These are phyloP conservation scores for Myxozyma udenii DNA, from an alignment of 805 yeast species.

Conservation along the genomic window DNA sequence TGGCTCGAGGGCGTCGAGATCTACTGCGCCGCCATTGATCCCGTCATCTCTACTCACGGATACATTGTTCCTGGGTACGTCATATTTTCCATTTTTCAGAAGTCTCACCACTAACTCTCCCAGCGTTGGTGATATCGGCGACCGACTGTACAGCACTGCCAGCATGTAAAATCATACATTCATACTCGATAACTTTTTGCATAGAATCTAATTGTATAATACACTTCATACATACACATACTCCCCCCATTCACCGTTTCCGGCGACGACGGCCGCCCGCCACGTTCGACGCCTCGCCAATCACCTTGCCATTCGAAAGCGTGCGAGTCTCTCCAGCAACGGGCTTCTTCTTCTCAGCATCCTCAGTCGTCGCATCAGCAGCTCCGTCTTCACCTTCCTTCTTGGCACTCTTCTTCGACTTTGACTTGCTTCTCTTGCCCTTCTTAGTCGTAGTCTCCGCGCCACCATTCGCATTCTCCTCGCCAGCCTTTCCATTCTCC, in stretches of 20 bases:
- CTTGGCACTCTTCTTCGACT: background rate
- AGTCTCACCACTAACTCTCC: background rate
- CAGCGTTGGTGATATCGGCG: background rate
- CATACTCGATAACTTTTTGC: too few relatives aligned
- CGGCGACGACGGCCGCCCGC: conserved; percentile 29
- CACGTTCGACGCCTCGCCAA: conserved; percentile 20
- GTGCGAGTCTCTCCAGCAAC: conserved; percentile 1
- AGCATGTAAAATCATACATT: background rate
- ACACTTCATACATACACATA: background rate
- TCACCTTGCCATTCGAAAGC: conserved; percentile 17
- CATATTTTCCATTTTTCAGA: background rate
- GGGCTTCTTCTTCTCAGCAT: conserved; percentile 1
- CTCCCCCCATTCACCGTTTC: conserved; percentile 1
- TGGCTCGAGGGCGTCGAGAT: conserved; percentile 30
- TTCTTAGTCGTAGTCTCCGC: conserved; percentile 2
- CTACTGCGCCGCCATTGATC: conserved; percentile 35
- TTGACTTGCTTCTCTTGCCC: conserved; percentile 2
- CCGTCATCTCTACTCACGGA: conserved; percentile 32
- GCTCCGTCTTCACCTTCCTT: conserved; percentile 1
- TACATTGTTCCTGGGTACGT: conserved; percentile 37
- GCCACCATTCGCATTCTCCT: too few relatives aligned
- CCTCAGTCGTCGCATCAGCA: conserved; percentile 8
- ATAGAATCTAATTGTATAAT: too few relatives aligned
- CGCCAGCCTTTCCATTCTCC: background rate
- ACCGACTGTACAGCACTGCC: background rate